Evolutionary conservation across 257 asterid species (phyloP).

Genomic region (Apocynum venetum): DNA sequence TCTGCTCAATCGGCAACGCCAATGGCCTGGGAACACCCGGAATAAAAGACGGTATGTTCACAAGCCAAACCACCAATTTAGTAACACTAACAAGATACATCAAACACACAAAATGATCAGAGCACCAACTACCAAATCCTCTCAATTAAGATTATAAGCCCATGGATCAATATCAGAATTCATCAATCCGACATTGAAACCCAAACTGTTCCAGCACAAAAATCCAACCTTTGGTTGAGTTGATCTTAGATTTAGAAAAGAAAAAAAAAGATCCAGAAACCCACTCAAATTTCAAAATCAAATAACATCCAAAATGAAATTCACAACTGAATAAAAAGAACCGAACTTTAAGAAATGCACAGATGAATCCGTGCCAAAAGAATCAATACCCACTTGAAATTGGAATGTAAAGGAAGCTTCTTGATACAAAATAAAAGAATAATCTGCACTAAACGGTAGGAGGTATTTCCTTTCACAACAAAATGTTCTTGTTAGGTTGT

Average conservation of each 20-base stretch:
- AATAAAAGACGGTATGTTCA: slow-evolving; percentile 50
- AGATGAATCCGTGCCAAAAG: neutral
- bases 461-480: neutral
- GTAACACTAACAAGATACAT: slow-evolving; percentile 52
- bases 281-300: neutral
- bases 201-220: slow-evolving; percentile 10
- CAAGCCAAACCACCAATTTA: slow-evolving; percentile 56
- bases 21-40: slow-evolving; percentile 79
- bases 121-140: slow-evolving; percentile 18
- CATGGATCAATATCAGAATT: slow-evolving; percentile 28
- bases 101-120: slow-evolving; percentile 37
- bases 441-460: neutral
- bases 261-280: neutral
- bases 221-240: neutral
- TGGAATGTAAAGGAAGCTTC: slow-evolving; percentile 2
- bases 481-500: neutral
- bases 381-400: neutral
- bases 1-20: slow-evolving; percentile 48
- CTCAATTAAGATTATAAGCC: slow-evolving; percentile 26
- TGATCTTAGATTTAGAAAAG: neutral
- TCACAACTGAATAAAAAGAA: neutral
- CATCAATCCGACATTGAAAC: slow-evolving; percentile 3
- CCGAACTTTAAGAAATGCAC: neutral
- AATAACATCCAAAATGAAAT: neutral
- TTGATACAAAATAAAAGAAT: neutral